A percentile compares a stretch with the other conserved stretches of the same genome.
phyloP scores from a whole-genome alignment of 169 alveolate genomes.

The Plasmodium cynomolgi region DNA sequence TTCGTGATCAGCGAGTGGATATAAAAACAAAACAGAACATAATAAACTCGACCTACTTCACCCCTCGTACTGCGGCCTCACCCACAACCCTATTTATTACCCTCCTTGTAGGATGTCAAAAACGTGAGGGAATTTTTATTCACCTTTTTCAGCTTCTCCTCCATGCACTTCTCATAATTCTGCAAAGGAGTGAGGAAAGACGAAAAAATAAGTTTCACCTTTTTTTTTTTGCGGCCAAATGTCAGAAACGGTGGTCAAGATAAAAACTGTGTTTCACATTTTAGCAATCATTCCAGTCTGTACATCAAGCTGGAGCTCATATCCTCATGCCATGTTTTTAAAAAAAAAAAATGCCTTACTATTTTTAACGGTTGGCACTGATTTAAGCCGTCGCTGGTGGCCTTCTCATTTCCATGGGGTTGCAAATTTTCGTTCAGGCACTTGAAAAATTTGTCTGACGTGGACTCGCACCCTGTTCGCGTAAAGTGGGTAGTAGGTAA shows the following conservation, averaged over 20 bases:
- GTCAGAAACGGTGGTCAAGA: not conserved
- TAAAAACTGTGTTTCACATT: not conserved
- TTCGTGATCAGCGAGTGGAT: not conserved
- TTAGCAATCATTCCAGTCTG: not conserved
- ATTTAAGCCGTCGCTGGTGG: not conserved
- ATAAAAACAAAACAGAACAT: not conserved
- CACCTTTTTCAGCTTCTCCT: conserved; percentile 23
- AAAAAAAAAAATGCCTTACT: conserved; percentile 3
- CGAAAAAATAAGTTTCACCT: not conserved
- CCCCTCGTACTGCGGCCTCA: not conserved
- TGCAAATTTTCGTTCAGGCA: conserved; percentile 37
- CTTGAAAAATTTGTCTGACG: conserved; percentile 32
- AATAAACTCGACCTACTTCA: not conserved
- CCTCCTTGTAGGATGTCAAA: conserved; percentile 41
- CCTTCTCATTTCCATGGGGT: conserved; percentile 34
- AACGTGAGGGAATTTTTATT: conserved; percentile 30
- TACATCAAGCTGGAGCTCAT: not conserved
- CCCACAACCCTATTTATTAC: not conserved
- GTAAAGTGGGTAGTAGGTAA: not conserved
- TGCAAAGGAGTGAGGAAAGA: not conserved
- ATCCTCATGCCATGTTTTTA: not conserved
- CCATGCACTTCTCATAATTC: conserved; percentile 63
- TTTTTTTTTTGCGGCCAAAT: not conserved
- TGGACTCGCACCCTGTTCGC: conserved; percentile 41
- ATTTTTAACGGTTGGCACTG: conserved; percentile 29